Percentiles rank a stretch among this genome's conserved stretches.
These are phyloP conservation scores for Fusarium dlaminii DNA, from an alignment of 2,329 filamentous ascomycete genomes.

Conservation along the genomic window DNA sequence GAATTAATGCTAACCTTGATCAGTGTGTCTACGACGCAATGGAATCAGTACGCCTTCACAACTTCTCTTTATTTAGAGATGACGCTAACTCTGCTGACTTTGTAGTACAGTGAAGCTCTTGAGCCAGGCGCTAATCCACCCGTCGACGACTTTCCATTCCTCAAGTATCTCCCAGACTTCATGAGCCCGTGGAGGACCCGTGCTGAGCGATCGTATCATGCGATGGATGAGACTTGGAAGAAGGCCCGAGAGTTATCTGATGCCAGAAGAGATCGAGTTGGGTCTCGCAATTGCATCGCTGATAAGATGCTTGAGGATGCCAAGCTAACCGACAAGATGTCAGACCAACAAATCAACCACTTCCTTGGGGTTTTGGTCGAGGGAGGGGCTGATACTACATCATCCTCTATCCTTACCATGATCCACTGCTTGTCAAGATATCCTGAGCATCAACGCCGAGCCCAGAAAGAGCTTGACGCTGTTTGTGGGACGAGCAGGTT, in stretches of 20 bases:
- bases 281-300: background rate
- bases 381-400: background rate
- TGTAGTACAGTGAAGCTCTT: background rate
- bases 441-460: background rate
- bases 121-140: background rate
- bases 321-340: background rate
- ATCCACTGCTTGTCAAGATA: background rate
- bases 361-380: background rate
- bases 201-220: background rate
- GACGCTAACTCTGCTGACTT: background rate
- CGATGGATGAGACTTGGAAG: background rate
- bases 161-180: background rate
- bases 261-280: background rate
- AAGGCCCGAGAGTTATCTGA: background rate
- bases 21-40: background rate
- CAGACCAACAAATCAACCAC: background rate
- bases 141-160: background rate
- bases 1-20: background rate
- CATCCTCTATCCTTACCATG: background rate
- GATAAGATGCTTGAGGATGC: background rate
- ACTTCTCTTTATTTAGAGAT: rapidly evolving
- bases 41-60: background rate
- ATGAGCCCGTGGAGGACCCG: background rate
- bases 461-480: background rate
- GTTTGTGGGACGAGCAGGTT: background rate